A percentile compares a stretch with the other conserved stretches of the same genome.
These are phyloP conservation scores for Phtheirospermum japonicum DNA, from an alignment of 257 asterid species.

Conservation along the genomic window DNA sequence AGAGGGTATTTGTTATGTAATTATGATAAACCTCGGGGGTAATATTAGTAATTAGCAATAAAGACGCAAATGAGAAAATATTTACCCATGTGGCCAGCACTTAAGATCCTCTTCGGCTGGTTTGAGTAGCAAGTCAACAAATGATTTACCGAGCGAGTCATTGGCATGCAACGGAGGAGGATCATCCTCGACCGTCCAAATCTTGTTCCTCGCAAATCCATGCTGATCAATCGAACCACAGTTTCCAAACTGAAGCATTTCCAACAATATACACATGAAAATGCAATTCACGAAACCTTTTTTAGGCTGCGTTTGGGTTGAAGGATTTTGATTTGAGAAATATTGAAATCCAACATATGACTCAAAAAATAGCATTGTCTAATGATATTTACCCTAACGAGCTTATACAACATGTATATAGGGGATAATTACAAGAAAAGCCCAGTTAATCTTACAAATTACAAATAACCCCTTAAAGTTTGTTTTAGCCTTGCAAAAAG, in stretches of 20 bases:
- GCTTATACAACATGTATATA: no score
- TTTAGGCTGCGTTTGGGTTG: neutral
- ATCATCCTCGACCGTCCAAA: slow-evolving; percentile 75
- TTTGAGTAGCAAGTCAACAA: slow-evolving; percentile 75
- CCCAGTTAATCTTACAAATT: no score
- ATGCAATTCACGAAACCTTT: slow-evolving; percentile 3
- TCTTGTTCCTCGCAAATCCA: slow-evolving; percentile 77
- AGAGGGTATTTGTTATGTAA: no score
- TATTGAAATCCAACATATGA: neutral
- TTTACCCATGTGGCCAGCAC: slow-evolving; percentile 86
- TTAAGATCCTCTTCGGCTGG: slow-evolving; percentile 83
- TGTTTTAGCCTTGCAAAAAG: no score
- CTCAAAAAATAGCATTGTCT: neutral
- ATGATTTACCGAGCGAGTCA: slow-evolving; percentile 65
- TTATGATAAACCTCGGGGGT: no score
- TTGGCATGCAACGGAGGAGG: slow-evolving; percentile 70
- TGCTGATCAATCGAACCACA: slow-evolving; percentile 70
- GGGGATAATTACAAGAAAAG: no score
- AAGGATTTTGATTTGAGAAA: neutral
- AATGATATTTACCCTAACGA: no score
- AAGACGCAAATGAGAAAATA: neutral
- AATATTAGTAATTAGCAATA: no score
- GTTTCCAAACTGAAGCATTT: slow-evolving; percentile 57
- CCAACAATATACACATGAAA: slow-evolving; percentile 15
- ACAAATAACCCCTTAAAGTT: no score